Base-by-base conservation (phyloP, 1,139 yeast species). In the Taphrina sp. region DNA sequence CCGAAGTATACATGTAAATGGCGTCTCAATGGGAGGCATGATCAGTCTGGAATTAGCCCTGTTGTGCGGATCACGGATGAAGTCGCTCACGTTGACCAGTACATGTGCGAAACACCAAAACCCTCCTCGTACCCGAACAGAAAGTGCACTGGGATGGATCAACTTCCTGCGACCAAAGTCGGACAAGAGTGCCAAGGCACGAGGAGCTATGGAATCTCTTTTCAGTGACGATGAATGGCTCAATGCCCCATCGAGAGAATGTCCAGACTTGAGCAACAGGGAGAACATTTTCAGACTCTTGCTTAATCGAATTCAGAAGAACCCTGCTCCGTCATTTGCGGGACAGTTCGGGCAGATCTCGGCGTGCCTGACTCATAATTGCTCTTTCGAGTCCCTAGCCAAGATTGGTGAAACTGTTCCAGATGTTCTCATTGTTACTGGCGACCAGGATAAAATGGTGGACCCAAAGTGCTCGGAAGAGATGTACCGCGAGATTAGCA, bases 21-120 rank as follows among this genome's bases (percentile, higher is more conserved):
- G 56, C 14, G 35, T 52, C 12, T 52, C 56, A 29, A 52, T 52
- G 56, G 56, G 56, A 16, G 56, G 56, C 5, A 52, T 52, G 56
- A 52, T 52, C 26, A 37, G 45, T 3, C 37, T 52, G 31, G 47
- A 52, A 29, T 31, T 52, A 19, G 49, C 56, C 8, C 31, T 33
- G 12, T 14, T 52, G 22, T 42, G 37, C 19, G 49, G 49, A 5
- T 24, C 37, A 16, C 56, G 56, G 26, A 28, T 52, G 20, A 36
- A 34, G 43, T 31, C 42, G 22, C 23, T 52, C 43, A 34, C 43
- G 17, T 16, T 52, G 42, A 52, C 56, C 2, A 31, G 35, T 12
- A 52, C 56, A 14, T 52, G 56, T 22, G 56, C 56, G 2, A 52
- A 52, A 29, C 56, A 42, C 17, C 49, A 42, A n/a, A 42, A 52